Evolutionary conservation across 768 basidiomycete species (phyloP), one percentile per base, ranked within the genome.

Genomic region (Steccherinum ochraceum): DNA sequence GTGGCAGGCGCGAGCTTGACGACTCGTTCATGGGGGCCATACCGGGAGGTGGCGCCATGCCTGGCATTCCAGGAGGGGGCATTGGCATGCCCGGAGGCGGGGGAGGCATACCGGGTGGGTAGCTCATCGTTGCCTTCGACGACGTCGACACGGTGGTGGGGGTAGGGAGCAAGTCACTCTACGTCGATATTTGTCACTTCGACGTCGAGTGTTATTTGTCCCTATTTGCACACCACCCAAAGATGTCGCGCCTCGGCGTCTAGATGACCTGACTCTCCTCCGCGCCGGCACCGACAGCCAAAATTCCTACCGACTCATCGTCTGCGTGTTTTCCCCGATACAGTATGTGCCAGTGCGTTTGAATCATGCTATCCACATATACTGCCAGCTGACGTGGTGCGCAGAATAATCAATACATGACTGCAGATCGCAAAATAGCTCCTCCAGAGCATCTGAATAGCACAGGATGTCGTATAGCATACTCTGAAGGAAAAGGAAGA

Each of bases 81-180:
- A 66, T 65, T 42, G 67, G 67, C 59, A 73, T 71, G 41, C 72
- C 72, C 24, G 72, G 71, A 41, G 71, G 72, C 5, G 72, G 72
- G n/a, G 67, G 67, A 50, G 63, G 64, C 80, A 82, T 82, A 52
- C 79, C 79, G 59, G 77, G 79, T 62, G 67, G 65, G 54, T 76
- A 77, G 72, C 58, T 65, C 64, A 74, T 81, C 75, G 78, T 80
- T 54, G 54, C 11, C 40, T 53, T 59, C 60, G 62, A 45, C 52
- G 60, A 52, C 55, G n/a, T n/a, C n/a, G n/a, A n/a, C 57, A 63
- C 26, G 54, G n/a, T 40, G 51, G 48, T 45, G 39, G 40, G 73
- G 43, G 49, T 21, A 4, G 41, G 12, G 27, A 49, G 48, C 48
- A 35, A 35, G 30, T 7, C 30, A 16, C 30, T 35, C 30, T 16